phyloP scores from a whole-genome alignment of 2,329 filamentous ascomycete species.

The Pezicula rhizophila region DNA sequence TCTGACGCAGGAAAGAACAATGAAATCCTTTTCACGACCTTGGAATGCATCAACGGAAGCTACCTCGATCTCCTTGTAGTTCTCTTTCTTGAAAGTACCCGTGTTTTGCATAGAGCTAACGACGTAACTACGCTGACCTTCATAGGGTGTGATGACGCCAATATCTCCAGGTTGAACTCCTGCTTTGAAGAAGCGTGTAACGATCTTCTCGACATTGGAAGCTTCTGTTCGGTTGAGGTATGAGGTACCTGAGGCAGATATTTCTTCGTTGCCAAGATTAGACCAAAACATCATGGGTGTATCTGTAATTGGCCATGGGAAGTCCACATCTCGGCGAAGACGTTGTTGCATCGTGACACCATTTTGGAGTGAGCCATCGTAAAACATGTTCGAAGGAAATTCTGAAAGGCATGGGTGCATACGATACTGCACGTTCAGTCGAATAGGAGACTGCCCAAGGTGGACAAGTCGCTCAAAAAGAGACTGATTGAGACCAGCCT shows the following conservation, averaged over 20 bases:
- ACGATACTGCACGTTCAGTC: slow-evolving; percentile 93
- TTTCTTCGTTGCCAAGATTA: slow-evolving; percentile 95
- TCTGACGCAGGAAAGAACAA: slow-evolving; percentile 93
- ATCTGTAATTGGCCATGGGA: slow-evolving; percentile 92
- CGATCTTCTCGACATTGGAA: slow-evolving; percentile 96
- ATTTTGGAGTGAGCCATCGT: slow-evolving; percentile 94
- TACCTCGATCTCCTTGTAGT: slow-evolving; percentile 97
- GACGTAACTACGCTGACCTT: slow-evolving; percentile 96
- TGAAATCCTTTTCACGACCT: slow-evolving; percentile 97
- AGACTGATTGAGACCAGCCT: slow-evolving; percentile 96
- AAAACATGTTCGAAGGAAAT: slow-evolving; percentile 99
- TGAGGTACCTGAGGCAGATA: slow-evolving; percentile 93
- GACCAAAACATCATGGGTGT: slow-evolving; percentile 99
- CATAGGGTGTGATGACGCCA: slow-evolving; percentile 97
- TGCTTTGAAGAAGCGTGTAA: slow-evolving; percentile 97
- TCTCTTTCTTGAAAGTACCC: slow-evolving; percentile 95
- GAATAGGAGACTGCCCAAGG: slow-evolving; percentile 83
- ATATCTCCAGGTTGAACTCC: slow-evolving; percentile 91
- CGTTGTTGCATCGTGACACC: slow-evolving; percentile 87
- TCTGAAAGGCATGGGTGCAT: slow-evolving; percentile 98
- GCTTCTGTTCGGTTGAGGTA: slow-evolving; percentile 98
- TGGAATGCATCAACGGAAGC: slow-evolving; percentile 98
- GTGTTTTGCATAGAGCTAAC: slow-evolving; percentile 99
- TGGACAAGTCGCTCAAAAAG: slow-evolving; percentile 94
- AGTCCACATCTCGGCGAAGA: slow-evolving; percentile 88